Evolutionary conservation across 768 basidiomycete genomes (phyloP).

Genomic region (Albatrellus ellisii): DNA sequence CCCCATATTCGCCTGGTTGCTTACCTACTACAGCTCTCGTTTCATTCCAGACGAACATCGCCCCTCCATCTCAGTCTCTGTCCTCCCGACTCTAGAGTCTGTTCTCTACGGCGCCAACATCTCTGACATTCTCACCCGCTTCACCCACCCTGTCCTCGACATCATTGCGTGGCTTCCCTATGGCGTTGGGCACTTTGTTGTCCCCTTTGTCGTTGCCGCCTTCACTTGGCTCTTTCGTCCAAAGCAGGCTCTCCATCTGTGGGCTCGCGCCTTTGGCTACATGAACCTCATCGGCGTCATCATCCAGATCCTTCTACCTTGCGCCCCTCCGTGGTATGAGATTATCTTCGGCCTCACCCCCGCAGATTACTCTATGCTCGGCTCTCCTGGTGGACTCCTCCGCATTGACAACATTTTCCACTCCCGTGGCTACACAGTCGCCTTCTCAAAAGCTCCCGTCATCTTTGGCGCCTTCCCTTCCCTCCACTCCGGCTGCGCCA

Average conservation of each 20-base stretch:
- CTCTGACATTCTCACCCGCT: conserved; percentile 90
- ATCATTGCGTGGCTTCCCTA: conserved; percentile 95
- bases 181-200: conserved; percentile 81
- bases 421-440: conserved; percentile 55
- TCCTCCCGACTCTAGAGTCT: conserved; percentile 89
- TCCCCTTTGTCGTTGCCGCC: conserved; percentile 79
- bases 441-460: conserved; percentile 81
- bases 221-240: conserved; percentile 85
- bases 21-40: conserved; percentile 76
- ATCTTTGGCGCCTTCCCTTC: conserved; percentile 97
- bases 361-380: conserved; percentile 83
- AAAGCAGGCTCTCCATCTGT: conserved; percentile 68
- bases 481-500: conserved; percentile 82
- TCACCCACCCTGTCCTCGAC: conserved; percentile 86
- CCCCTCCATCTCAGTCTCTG: conserved; percentile 78
- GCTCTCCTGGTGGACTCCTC: conserved; percentile 85
- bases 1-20: conserved; percentile 76
- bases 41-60: conserved; percentile 71
- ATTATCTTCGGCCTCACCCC: conserved; percentile 93
- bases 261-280: conserved; percentile 82
- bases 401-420: conserved; percentile 88
- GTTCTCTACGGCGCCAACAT: conserved; percentile 97
- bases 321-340: conserved; percentile 96
- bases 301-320: conserved; percentile 81
- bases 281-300: conserved; percentile 85